These are phyloP conservation scores for Lachancea fermentati DNA, from an alignment of 805 yeast genomes.

Conservation along the genomic window DNA sequence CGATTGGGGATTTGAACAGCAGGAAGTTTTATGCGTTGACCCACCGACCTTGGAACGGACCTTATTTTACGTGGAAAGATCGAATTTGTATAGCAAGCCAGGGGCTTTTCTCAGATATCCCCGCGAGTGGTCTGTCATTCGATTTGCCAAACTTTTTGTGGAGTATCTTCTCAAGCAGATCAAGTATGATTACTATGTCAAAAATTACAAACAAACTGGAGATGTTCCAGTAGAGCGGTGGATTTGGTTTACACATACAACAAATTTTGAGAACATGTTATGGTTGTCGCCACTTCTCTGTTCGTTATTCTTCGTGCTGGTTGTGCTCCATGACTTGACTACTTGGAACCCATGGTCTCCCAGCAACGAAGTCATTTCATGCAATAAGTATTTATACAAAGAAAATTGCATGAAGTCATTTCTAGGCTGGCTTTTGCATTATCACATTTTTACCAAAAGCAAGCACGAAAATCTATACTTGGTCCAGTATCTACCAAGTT, in stretches of 20 bases:
- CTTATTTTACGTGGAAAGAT: slow-evolving; percentile 64
- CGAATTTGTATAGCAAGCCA: slow-evolving; percentile 14
- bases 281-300: slow-evolving; percentile 18
- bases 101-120: slow-evolving; percentile 18
- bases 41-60: slow-evolving; percentile 64
- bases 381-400: slow-evolving; percentile 7
- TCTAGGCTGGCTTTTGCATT: slow-evolving; percentile 29
- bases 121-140: slow-evolving; percentile 13
- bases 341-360: slow-evolving; percentile 19
- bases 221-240: slow-evolving; percentile 12
- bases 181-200: slow-evolving; percentile 20
- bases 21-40: slow-evolving; percentile 82
- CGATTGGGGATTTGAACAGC: slow-evolving; percentile 78
- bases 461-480: slow-evolving; percentile 17
- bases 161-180: slow-evolving; percentile 11
- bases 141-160: slow-evolving; percentile 13
- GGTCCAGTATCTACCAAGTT: slow-evolving; percentile 22
- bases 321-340: slow-evolving; percentile 3
- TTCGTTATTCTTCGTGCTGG: slow-evolving; percentile 7
- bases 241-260: slow-evolving; percentile 14
- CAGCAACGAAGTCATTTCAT: not conserved
- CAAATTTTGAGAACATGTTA: slow-evolving; percentile 9
- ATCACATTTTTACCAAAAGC: slow-evolving; percentile 17
- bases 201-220: slow-evolving; percentile 10
- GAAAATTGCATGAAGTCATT: slow-evolving; percentile 17